Evolutionary conservation across 2,329 filamentous ascomycete genomes (phyloP), one percentile per base, ranked within the genome.

Genomic region (Didymella glomerata): DNA sequence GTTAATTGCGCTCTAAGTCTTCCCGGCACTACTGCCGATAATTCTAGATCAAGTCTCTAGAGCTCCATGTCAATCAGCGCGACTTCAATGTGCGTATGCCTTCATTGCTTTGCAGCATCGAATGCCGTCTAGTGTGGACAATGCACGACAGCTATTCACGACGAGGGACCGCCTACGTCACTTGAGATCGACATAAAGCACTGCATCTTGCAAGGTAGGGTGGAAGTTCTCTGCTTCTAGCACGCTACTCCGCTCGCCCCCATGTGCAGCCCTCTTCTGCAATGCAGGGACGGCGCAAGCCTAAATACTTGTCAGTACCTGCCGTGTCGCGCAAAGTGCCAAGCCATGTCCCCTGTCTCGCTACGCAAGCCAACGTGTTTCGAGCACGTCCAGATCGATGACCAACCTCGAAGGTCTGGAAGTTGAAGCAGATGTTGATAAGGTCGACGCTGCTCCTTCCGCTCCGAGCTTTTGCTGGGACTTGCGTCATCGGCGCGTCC

Each of bases 361-460:
- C 24, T 38, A 20, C 41, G 10, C 27, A 28, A 28, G 18, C 27
- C 36, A 42, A 13, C 11, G 6, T 36, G 11, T 48, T 20, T 25
- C 34, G 44, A 47, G 11, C 22, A 47, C 3, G 18, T 46, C 27
- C 20, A 50, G 27, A 16, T 40, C 32, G 47, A 54, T 60, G 50
- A 60, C 51, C 46, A 60, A 55, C 51, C 2, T 32, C 7, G 11
- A 11, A 18, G 47, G 46, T 48, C 56, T 59, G 32, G 56, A 54
- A 40, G 47, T 51, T 25, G 42, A 32, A 11, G 40, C 45, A 50
- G 32, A 14, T 51, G 41, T 51, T 54, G 49, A 58, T 60, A 60
- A 54, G 36, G 27, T 30, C 42, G 50, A 49, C 30, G 38, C 44
- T 44, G 48, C 50, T 50, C 56, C 56, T 54, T 49, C 40, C 46